A percentile compares a stretch with the other conserved stretches of the same genome.
Conservation (phyloP, 2,329 filamentous ascomycete species). For the Torrubiellomyces zombiae region DNA sequence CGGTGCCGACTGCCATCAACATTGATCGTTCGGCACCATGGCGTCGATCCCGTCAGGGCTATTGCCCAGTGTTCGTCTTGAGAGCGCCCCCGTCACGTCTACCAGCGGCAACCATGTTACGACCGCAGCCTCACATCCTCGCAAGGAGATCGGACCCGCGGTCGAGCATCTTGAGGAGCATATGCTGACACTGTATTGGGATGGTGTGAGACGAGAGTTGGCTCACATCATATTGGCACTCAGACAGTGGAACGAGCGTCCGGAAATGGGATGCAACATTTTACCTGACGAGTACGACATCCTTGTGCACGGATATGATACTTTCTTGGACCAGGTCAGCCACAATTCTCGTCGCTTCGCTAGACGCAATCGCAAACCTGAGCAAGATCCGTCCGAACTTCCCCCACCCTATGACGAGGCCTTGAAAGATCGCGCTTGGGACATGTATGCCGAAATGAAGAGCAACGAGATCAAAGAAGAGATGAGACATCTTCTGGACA, state of each 20-base stretch:
- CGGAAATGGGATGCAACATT: conserved; percentile 5
- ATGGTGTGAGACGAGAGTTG: conserved; percentile 17
- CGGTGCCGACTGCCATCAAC: neutral
- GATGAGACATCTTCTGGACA: conserved; percentile 3
- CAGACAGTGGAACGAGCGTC: conserved; percentile 13
- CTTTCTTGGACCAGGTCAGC: conserved; percentile 20
- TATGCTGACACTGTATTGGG: conserved; percentile 17
- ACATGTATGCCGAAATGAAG: conserved; percentile 10
- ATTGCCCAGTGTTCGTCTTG: neutral
- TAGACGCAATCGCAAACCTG: conserved; percentile 6
- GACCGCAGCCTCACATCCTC: conserved; percentile 1
- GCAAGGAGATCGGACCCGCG: conserved; percentile 2
- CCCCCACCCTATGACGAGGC: conserved; percentile 10
- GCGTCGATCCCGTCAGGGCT: conserved; percentile 1
- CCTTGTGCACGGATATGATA: conserved; percentile 20
- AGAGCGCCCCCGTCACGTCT: neutral
- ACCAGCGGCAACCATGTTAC: conserved; percentile 4
- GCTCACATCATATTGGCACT: conserved; percentile 17
- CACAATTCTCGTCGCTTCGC: conserved; percentile 14
- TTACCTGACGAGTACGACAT: conserved; percentile 12
- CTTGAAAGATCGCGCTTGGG: conserved; percentile 6
- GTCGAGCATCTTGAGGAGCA: conserved; percentile 3
- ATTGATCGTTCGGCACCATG: conserved; percentile 1
- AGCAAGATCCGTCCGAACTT: neutral
- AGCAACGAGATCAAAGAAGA: conserved; percentile 6